phyloP scores from a whole-genome alignment of 371 early-diverging fungal genomes.

The Syncephalastrum contaminatum region DNA sequence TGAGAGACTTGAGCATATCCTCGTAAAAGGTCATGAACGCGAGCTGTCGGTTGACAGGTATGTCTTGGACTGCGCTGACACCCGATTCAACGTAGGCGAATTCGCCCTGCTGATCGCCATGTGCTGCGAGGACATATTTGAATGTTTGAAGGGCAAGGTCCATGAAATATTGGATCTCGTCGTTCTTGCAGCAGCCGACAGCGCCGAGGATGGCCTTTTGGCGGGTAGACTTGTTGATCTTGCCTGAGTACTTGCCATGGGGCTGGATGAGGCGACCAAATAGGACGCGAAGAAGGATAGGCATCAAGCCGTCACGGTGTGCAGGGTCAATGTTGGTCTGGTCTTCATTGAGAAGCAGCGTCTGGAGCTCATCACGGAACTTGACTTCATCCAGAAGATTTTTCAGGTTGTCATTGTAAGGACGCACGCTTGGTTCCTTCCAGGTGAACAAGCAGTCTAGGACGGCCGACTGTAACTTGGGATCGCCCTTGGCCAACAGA shows the following conservation, averaged over 20 bases:
- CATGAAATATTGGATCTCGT: constrained; percentile 72
- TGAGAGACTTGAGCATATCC: constrained; percentile 83
- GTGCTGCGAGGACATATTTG: constrained; percentile 27
- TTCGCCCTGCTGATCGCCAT: constrained; percentile 25
- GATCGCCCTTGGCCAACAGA: constrained; percentile 80
- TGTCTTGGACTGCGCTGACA: constrained; percentile 20
- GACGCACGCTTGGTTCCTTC: constrained; percentile 64
- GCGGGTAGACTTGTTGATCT: constrained; percentile 47
- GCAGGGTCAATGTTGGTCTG: constrained; percentile 57
- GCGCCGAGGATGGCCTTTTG: constrained; percentile 80
- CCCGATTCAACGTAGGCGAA: constrained; percentile 24
- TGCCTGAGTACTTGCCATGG: constrained; percentile 62
- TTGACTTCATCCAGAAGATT: constrained; percentile 79
- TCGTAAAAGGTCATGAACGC: constrained; percentile 80
- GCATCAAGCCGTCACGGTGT: constrained; percentile 71
- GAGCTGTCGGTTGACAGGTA: constrained; percentile 68
- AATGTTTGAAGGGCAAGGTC: constrained; percentile 84
- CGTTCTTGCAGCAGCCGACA: constrained; percentile 61
- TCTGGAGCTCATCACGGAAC: constrained; percentile 87
- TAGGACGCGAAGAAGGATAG: constrained; percentile 78
- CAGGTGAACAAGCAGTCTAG: constrained; percentile 83
- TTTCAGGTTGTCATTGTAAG: constrained; percentile 74
- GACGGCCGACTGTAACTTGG: constrained; percentile 73
- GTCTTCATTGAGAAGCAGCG: constrained; percentile 60
- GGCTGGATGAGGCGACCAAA: constrained; percentile 87